Conservation (phyloP, 495 filamentous ascomycete genomes). For the Xylaria nigripes region DNA sequence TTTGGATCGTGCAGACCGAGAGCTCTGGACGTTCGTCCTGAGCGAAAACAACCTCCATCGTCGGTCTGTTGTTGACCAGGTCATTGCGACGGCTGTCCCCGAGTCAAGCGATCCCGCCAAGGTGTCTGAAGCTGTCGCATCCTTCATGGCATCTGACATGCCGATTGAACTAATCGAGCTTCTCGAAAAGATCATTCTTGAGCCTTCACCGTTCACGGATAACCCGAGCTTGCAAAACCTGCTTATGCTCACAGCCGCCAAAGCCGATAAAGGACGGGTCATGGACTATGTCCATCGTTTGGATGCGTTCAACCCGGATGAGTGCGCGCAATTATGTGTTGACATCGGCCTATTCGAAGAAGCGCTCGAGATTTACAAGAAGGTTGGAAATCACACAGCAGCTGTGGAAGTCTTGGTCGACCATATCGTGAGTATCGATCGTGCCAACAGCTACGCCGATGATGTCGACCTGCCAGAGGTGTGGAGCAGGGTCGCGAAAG, state of each 20-base stretch:
- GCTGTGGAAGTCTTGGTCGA: conserved; percentile 92
- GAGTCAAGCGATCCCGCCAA: conserved; percentile 91
- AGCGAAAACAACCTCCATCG: conserved; percentile 93
- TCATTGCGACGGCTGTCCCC: conserved; percentile 92
- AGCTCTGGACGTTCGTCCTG: conserved; percentile 92
- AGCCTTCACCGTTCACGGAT: conserved; percentile 95
- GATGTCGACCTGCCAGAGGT: conserved; percentile 92
- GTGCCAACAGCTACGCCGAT: conserved; percentile 93
- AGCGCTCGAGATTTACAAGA: conserved; percentile 98
- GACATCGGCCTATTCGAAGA: conserved; percentile 92
- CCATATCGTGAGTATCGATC: conserved; percentile 96
- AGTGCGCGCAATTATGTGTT: conserved; percentile 90
- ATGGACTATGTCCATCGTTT: conserved; percentile 97
- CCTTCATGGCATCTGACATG: conserved; percentile 83
- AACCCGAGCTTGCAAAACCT: conserved; percentile 94
- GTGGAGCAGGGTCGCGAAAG: conserved; percentile 99
- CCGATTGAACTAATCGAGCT: conserved; percentile 94
- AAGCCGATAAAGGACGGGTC: conserved; percentile 88
- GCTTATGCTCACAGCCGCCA: conserved; percentile 92
- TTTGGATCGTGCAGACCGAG: conserved; percentile 76
- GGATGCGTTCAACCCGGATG: conserved; percentile 78
- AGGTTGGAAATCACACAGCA: conserved; percentile 78
- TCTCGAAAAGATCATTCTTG: conserved; percentile 97
- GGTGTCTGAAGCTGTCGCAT: conserved; percentile 88
- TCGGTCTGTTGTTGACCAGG: conserved; percentile 88